A percentile compares a stretch with the other conserved stretches of the same genome.
phyloP scores from a whole-genome alignment of 345 rosid species.

The Aethionema arabicum region DNA sequence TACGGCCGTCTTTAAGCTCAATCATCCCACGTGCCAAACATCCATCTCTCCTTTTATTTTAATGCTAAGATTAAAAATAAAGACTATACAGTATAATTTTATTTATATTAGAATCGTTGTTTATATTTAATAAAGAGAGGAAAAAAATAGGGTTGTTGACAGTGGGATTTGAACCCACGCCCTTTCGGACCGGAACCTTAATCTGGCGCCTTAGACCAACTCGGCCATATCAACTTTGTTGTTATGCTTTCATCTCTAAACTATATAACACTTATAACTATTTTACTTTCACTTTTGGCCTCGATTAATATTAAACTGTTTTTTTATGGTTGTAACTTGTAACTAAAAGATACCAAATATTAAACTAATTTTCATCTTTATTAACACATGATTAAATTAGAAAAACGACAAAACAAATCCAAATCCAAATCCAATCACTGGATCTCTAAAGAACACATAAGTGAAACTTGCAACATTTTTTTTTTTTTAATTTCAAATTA shows the following conservation, averaged over 20 bases:
- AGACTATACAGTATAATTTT: neutral
- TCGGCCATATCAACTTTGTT: conserved; percentile 82
- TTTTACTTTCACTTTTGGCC: too few relatives aligned
- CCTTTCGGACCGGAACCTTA: conserved; percentile 99
- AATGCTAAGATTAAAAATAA: neutral
- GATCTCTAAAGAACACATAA: conserved; percentile 3
- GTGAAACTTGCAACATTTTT: conserved; percentile 18
- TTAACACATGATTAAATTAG: conserved; percentile 26
- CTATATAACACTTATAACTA: too few relatives aligned
- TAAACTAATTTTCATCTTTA: conserved; percentile 18
- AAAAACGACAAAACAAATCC: conserved; percentile 19
- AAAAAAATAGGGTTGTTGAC: conserved; percentile 44
- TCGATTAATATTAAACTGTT: too few relatives aligned
- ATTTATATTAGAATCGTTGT: too few relatives aligned
- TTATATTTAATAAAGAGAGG: too few relatives aligned
- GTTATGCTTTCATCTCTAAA: accelerated
- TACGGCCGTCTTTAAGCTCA: conserved; percentile 55
- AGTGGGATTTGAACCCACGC: conserved; percentile 99
- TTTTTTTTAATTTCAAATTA: conserved; percentile 18
- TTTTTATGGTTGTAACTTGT: too few relatives aligned
- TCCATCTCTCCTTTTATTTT: neutral
- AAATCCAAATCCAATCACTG: conserved; percentile 18
- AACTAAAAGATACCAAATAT: neutral
- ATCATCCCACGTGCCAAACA: neutral
- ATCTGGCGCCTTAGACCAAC: conserved; percentile 99